phyloP scores from a whole-genome alignment of 2,329 filamentous ascomycete genomes.

The Leptosphaerulina australis region DNA sequence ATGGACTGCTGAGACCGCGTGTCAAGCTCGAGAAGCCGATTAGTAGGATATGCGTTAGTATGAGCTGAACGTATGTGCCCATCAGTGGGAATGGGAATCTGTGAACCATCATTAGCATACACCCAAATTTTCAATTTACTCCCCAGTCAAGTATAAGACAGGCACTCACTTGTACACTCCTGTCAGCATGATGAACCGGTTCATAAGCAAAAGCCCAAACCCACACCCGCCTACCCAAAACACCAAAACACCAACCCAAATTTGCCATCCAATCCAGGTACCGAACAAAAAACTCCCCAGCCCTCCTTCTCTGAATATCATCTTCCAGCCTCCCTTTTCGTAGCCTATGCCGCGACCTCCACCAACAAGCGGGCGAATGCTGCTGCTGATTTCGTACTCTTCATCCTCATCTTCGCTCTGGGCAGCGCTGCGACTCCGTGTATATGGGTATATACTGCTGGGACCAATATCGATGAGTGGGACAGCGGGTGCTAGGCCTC shows the following conservation, averaged over 20 bases:
- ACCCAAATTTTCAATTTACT: too few relatives aligned
- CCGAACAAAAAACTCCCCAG: constrained; percentile 58
- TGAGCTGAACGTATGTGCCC: constrained; percentile 57
- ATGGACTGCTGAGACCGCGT: constrained; percentile 51
- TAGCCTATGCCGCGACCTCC: constrained; percentile 23
- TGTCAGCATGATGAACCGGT: constrained; percentile 58
- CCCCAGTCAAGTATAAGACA: background rate
- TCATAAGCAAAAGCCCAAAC: constrained; percentile 58
- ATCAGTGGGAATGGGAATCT: constrained; percentile 61
- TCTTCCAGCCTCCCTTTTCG: constrained; percentile 36
- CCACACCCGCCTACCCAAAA: constrained; percentile 56
- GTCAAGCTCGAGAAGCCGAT: constrained; percentile 57
- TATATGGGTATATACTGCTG: constrained; percentile 54
- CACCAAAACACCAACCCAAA: constrained; percentile 56
- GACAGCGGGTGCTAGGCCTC: constrained; percentile 44
- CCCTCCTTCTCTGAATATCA: constrained; percentile 50
- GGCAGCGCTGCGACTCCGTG: constrained; percentile 49
- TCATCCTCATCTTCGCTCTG: constrained; percentile 58
- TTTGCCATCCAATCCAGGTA: constrained; percentile 55
- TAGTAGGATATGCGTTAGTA: constrained; percentile 58
- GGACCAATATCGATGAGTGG: constrained; percentile 54
- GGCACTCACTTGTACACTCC: constrained; percentile 52
- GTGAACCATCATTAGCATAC: constrained; percentile 24
- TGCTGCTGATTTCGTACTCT: constrained; percentile 44
- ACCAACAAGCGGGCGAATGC: constrained; percentile 48